Evolutionary conservation across 805 yeast genomes (phyloP), one percentile per base, ranked within the genome.

Genomic region (Myxozyma melibiosi): DNA sequence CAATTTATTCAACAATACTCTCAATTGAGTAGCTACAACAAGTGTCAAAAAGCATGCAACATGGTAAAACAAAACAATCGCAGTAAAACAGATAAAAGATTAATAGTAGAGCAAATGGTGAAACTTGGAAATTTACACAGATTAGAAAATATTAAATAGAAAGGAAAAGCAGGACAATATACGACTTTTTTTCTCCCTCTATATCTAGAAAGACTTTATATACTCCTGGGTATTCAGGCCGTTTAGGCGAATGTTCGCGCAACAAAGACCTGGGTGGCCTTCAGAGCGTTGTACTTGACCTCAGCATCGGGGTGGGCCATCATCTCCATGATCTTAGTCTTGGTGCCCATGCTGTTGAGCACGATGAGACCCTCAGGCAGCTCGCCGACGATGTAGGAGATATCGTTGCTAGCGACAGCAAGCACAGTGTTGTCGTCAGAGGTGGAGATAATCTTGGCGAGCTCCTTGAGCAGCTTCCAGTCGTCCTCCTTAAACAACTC

Each of bases 211-310:
- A n/a, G n/a, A n/a, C n/a, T n/a, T n/a, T n/a, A n/a, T n/a, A n/a
- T n/a, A n/a, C n/a, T n/a, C n/a, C n/a, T n/a, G n/a, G n/a, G n/a
- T n/a, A n/a, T n/a, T n/a, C n/a, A n/a, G n/a, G n/a, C 37, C 63
- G 40, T 4, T 25, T 52, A 59, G 14, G 56, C 58, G 33, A 86
- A 81, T n/a, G 86, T 79, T 68, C 89, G 90, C 2, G 96, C 90
- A 52, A 94, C 95, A 67, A 94, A 82, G 55, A 85, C 81, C 76
- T 94, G 99, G n/a, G 97, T 89, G 3, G 97, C 90, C 72, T 88
- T 89, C 69, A 94, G 80, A 1, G 98, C 98, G 76, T 92, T 97
- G 70, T 86, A 94, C 70, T 92, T 88, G 64, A 94, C 91, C 69
- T 89, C 94, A 22, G 91, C 80, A 71, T 90, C 91, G 40, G 85